A percentile compares a stretch with the other conserved stretches of the same genome.
These are phyloP conservation scores for Fusarium sp. DNA, from an alignment of 2,329 filamentous ascomycete genomes.

Conservation along the genomic window DNA sequence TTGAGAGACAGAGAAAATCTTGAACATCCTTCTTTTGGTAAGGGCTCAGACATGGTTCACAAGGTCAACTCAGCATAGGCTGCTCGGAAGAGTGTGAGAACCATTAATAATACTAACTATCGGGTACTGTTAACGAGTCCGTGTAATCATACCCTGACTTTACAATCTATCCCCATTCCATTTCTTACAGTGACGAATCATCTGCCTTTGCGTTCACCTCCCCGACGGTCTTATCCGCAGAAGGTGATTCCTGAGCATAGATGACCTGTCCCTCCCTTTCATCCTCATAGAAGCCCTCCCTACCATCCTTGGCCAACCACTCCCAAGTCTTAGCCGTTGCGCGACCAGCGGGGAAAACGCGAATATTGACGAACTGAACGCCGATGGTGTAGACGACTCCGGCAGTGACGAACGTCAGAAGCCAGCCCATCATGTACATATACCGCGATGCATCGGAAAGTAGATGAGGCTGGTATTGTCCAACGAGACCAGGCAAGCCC, in stretches of 20 bases:
- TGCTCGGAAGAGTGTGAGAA: not conserved
- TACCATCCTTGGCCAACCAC: not conserved
- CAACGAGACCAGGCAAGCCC: not conserved
- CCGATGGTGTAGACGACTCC: not conserved
- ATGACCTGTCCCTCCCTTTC: not conserved
- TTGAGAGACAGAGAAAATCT: not conserved
- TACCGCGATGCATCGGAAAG: not conserved
- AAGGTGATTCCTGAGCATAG: not conserved
- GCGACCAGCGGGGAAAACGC: not conserved
- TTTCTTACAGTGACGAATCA: not conserved
- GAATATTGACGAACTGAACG: not conserved
- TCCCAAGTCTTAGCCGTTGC: not conserved
- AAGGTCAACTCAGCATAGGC: not conserved
- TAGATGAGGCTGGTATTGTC: not conserved
- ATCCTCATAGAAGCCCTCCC: not conserved
- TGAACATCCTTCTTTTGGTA: rapidly evolving
- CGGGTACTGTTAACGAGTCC: not conserved
- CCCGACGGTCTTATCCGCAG: not conserved
- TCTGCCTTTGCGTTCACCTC: not conserved
- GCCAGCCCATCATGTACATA: conserved; percentile 1
- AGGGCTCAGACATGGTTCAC: not conserved
- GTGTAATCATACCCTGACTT: rapidly evolving
- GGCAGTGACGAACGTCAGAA: not conserved
- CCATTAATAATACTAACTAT: not conserved
- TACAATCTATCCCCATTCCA: not conserved